A percentile compares a stretch with the other conserved stretches of the same genome.
Conservation (phyloP, 139 green algal genomes). For the Auxenochlorella protothecoides region DNA sequence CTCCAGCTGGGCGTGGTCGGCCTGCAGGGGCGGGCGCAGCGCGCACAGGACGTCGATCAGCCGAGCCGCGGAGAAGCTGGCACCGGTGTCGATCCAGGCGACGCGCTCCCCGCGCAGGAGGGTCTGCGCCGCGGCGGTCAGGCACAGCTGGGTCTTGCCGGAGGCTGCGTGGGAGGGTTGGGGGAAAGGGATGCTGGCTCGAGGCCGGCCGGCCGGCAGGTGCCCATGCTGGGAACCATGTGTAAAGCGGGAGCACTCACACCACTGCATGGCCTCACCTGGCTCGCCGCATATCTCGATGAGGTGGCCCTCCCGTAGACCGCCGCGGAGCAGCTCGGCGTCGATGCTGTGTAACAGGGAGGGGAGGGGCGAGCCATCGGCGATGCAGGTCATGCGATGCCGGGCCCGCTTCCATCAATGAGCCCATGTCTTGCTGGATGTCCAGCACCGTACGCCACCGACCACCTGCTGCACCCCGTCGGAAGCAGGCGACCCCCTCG, state of each 20-base stretch:
- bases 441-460: neutral
- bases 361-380: neutral
- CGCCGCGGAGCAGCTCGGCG: conserved; percentile 13
- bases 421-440: neutral
- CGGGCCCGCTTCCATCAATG: too few species aligned
- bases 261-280: neutral
- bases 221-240: neutral
- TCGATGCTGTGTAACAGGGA: conserved; percentile 8
- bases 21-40: neutral
- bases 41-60: conserved; percentile 4
- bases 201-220: neutral
- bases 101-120: conserved; percentile 3
- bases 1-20: neutral
- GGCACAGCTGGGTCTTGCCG: conserved; percentile 32
- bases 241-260: neutral
- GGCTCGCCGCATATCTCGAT: conserved; percentile 22
- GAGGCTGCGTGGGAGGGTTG: conserved; percentile 1
- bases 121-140: conserved; percentile 6
- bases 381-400: neutral
- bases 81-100: conserved; percentile 23
- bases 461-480: conserved; percentile 3
- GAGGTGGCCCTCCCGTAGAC: conserved; percentile 18
- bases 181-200: neutral
- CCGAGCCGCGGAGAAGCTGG: conserved; percentile 11
- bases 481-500: neutral